Evolutionary conservation across 2,329 filamentous ascomycete species (phyloP).

Genomic region (Chalara sp.): DNA sequence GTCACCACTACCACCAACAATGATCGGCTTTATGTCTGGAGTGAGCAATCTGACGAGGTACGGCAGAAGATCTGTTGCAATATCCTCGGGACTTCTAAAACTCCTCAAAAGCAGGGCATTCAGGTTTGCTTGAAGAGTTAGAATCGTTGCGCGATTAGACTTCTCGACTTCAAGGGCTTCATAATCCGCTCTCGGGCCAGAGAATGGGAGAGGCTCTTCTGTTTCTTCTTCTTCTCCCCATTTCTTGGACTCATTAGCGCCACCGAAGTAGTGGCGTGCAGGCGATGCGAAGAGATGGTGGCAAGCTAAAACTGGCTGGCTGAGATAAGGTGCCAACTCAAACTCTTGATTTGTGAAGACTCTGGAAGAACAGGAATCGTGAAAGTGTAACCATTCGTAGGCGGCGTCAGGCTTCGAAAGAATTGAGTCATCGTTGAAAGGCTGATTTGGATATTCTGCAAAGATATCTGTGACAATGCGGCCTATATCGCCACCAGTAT

Average conservation of each 20-base stretch:
- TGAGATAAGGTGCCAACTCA: conserved; percentile 84
- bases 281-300: conserved; percentile 83
- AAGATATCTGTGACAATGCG: conserved; percentile 80
- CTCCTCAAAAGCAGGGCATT: conserved; percentile 65
- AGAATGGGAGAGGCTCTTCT: conserved; percentile 62
- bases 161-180: conserved; percentile 75
- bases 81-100: conserved; percentile 71
- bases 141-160: conserved; percentile 67
- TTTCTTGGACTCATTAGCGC: conserved; percentile 42
- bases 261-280: conserved; percentile 35
- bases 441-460: conserved; percentile 74
- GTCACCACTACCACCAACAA: conserved; percentile 65
- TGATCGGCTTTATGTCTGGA: conserved; percentile 84
- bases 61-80: conserved; percentile 78
- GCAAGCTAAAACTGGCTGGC: conserved; percentile 80
- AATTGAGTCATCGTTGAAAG: conserved; percentile 88
- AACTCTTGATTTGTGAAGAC: conserved; percentile 85
- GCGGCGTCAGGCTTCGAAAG: conserved; percentile 74
- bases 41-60: conserved; percentile 79
- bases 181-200: conserved; percentile 76
- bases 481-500: conserved; percentile 72
- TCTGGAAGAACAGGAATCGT: conserved; percentile 73
- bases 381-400: conserved; percentile 94
- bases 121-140: conserved; percentile 67
- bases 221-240: conserved; percentile 33